These are phyloP conservation scores for Lodderomyces oxycetoniae DNA, from an alignment of 1,139 yeast genomes.

Conservation along the genomic window DNA sequence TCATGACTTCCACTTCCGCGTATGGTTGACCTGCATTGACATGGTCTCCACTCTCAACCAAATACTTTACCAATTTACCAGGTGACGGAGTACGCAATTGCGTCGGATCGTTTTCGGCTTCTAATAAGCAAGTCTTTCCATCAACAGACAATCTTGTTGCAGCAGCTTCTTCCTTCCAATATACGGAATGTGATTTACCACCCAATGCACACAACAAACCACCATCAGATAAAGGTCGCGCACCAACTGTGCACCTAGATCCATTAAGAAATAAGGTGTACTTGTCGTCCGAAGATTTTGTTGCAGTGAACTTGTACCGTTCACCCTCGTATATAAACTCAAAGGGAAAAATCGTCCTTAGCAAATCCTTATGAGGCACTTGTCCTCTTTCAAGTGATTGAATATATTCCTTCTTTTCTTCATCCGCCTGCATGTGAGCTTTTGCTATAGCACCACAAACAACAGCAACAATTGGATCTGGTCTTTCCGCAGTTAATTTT, in stretches of 20 bases:
- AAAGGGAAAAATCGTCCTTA: conserved; percentile 84
- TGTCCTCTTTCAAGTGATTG: conserved; percentile 88
- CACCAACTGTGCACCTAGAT: conserved; percentile 82
- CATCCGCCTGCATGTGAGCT: conserved; percentile 79
- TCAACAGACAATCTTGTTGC: conserved; percentile 96
- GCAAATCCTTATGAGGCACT: conserved; percentile 74
- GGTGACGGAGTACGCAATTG: conserved; percentile 98
- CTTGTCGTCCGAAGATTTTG: conserved; percentile 79
- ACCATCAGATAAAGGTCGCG: conserved; percentile 85
- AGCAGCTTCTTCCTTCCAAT: conserved; percentile 96
- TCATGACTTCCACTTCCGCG: conserved; percentile 99
- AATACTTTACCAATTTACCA: conserved; percentile 89
- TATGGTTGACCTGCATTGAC: conserved; percentile 87
- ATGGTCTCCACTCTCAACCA: conserved; percentile 95
- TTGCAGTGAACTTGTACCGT: conserved; percentile 91
- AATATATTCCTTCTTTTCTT: conserved; percentile 63
- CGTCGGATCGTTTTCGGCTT: conserved; percentile 95
- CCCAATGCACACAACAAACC: conserved; percentile 84
- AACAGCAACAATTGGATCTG: conserved; percentile 85
- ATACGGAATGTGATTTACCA: conserved; percentile 90
- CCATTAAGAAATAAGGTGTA: conserved; percentile 93
- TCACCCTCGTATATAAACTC: conserved; percentile 94
- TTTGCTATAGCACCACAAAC: conserved; percentile 96
- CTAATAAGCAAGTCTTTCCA: conserved; percentile 88
- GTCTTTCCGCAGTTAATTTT: conserved; percentile 94